Conservation (phyloP, 805 yeast genomes). For the Komagataella pseudopastoris region DNA sequence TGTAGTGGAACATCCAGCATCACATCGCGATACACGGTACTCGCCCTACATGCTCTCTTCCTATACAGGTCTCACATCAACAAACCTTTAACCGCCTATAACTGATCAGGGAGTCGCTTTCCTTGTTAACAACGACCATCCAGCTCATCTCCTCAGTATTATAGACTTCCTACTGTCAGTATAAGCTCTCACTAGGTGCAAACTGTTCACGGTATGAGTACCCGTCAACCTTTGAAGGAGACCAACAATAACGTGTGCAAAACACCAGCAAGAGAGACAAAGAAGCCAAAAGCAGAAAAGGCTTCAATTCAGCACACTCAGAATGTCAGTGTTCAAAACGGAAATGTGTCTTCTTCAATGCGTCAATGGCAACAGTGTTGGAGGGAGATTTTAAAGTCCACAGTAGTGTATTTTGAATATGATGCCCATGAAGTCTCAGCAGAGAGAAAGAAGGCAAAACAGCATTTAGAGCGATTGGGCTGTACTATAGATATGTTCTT, state of each 20-base stretch:
- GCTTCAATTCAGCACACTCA: neutral
- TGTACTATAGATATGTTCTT: conserved; percentile 48
- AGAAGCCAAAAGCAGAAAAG: conserved; percentile 1
- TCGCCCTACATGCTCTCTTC: neutral
- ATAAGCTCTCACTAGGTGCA: neutral
- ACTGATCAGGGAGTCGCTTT: neutral
- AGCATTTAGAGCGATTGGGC: conserved; percentile 28
- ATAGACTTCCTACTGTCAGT: neutral
- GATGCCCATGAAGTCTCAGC: conserved; percentile 16
- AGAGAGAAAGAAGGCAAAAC: conserved; percentile 20
- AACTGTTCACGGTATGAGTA: neutral
- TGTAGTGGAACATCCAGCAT: neutral
- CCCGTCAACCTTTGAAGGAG: neutral
- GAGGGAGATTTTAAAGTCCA: conserved; percentile 42
- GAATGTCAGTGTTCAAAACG: neutral
- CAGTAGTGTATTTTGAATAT: conserved; percentile 44
- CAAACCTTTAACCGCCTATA: neutral
- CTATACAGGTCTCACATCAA: neutral
- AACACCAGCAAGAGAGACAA: conserved; percentile 6
- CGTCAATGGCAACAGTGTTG: conserved; percentile 47
- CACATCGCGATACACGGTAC: neutral
- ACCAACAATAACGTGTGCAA: neutral
- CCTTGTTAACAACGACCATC: neutral
- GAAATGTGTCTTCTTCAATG: conserved; percentile 7
- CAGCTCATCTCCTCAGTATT: neutral